Evolutionary conservation across 2,329 filamentous ascomycete species (phyloP).

Genomic region (Penicillium sp.): DNA sequence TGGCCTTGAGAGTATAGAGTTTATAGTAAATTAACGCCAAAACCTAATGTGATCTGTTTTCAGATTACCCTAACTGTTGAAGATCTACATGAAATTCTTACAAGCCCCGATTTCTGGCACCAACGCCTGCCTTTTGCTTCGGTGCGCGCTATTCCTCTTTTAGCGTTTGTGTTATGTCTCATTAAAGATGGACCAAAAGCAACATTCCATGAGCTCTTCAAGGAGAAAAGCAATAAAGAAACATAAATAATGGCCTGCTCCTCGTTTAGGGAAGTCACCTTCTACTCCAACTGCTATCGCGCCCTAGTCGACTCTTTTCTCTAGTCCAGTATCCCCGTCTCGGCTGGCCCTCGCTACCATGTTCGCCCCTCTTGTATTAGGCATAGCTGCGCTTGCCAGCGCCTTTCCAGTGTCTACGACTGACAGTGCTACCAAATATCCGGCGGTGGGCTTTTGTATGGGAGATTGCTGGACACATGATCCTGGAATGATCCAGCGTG

Average conservation of each 20-base stretch:
- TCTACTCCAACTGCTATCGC: neutral
- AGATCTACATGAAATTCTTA: neutral
- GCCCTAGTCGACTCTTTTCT: neutral
- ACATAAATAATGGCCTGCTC: neutral
- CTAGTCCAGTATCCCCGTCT: neutral
- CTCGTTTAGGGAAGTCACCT: neutral
- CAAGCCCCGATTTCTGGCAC: neutral
- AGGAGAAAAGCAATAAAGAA: neutral
- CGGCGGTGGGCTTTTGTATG: slow-evolving; percentile 30
- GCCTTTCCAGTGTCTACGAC: neutral
- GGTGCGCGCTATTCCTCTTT: neutral
- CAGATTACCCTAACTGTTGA: neutral
- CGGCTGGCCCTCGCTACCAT: neutral
- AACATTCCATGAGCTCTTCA: too few species aligned
- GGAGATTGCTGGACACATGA: slow-evolving; percentile 47
- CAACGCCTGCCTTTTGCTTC: neutral
- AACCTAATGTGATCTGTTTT: neutral
- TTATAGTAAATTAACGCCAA: neutral
- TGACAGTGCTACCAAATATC: slow-evolving; percentile 25
- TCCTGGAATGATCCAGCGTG: slow-evolving; percentile 50
- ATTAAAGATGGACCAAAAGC: too few species aligned
- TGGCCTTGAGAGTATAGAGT: neutral
- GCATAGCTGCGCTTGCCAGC: neutral
- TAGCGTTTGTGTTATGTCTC: neutral
- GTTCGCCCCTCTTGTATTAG: neutral